Percentiles rank a stretch among this genome's conserved stretches.
phyloP scores from a whole-genome alignment of 768 basidiomycete species.

The Rhizopogon rudus region DNA sequence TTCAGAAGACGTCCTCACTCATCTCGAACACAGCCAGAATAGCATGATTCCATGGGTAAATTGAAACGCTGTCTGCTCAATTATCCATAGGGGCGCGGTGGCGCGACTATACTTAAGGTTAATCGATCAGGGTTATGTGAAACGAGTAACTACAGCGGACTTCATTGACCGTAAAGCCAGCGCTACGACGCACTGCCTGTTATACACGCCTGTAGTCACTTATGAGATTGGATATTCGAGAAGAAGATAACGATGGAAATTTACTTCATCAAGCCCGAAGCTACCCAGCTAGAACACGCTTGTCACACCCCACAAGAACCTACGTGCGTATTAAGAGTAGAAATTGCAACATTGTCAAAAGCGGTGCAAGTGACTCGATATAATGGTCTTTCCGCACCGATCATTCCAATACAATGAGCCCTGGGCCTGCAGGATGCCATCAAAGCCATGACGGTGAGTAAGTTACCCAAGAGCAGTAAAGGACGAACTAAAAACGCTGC shows the following conservation, averaged over 20 bases:
- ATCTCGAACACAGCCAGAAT: constrained; percentile 9
- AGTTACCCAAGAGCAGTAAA: not conserved
- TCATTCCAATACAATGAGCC: not conserved
- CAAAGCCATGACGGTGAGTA: not conserved
- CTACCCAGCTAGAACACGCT: not conserved
- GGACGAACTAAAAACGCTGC: not conserved
- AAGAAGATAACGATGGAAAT: not conserved
- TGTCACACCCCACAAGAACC: not conserved
- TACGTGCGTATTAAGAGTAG: not conserved
- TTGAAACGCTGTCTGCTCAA: not conserved
- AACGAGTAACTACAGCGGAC: not conserved
- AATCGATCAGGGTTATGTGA: not conserved
- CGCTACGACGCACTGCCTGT: not conserved
- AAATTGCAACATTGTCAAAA: not conserved
- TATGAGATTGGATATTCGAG: not conserved
- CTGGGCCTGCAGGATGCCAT: not conserved
- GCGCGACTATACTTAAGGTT: not conserved
- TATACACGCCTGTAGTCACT: not conserved
- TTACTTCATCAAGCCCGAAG: not conserved
- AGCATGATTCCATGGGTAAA: constrained; percentile 29
- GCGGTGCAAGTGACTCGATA: not conserved
- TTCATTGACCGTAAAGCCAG: not conserved
- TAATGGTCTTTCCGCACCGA: not conserved
- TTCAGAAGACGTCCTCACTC: not conserved
- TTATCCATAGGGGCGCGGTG: not conserved